Evolutionary conservation across 192 early-diverging fungal species (phyloP).

Genomic region (Irineochytrium annulatum): DNA sequence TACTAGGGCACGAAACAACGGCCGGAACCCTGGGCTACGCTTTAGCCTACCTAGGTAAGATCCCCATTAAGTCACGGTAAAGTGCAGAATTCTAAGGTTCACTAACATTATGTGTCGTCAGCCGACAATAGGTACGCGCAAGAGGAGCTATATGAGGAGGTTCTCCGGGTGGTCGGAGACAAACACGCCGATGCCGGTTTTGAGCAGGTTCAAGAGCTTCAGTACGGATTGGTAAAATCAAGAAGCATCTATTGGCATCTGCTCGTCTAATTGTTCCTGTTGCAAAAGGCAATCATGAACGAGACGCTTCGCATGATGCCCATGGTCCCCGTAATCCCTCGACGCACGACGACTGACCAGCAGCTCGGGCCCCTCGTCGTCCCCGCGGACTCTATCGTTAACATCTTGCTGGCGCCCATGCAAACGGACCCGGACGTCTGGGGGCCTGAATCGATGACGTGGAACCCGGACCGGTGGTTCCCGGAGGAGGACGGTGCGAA

Average conservation of each 20-base stretch:
- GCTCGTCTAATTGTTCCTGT: too few species aligned
- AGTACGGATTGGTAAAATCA: slow-evolving; percentile 13
- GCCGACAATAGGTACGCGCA: slow-evolving; percentile 42
- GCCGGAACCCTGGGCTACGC: slow-evolving; percentile 43
- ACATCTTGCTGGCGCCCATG: slow-evolving; percentile 3
- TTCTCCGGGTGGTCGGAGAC: slow-evolving; percentile 11
- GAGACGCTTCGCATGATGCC: slow-evolving; percentile 35
- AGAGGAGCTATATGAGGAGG: slow-evolving; percentile 38
- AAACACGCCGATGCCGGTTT: slow-evolving; percentile 9
- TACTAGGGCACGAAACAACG: slow-evolving; percentile 55
- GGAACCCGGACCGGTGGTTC: slow-evolving; percentile 12
- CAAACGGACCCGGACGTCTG: slow-evolving; percentile 16
- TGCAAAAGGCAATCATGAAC: slow-evolving; percentile 39
- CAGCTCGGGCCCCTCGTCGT: slow-evolving; percentile 9
- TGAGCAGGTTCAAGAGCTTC: slow-evolving; percentile 12
- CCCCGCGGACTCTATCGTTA: slow-evolving; percentile 9
- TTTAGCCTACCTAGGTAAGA: slow-evolving; percentile 24
- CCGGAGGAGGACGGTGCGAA: neutral
- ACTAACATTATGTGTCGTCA: neutral
- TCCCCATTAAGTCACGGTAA: neutral
- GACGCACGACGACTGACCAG: slow-evolving; percentile 14
- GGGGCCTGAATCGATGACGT: slow-evolving; percentile 5
- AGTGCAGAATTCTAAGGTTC: neutral
- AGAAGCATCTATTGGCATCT: too few species aligned
- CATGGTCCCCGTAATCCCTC: slow-evolving; percentile 27